phyloP scores from a whole-genome alignment of 495 filamentous ascomycete species.

The Hypoxylon fuscum region DNA sequence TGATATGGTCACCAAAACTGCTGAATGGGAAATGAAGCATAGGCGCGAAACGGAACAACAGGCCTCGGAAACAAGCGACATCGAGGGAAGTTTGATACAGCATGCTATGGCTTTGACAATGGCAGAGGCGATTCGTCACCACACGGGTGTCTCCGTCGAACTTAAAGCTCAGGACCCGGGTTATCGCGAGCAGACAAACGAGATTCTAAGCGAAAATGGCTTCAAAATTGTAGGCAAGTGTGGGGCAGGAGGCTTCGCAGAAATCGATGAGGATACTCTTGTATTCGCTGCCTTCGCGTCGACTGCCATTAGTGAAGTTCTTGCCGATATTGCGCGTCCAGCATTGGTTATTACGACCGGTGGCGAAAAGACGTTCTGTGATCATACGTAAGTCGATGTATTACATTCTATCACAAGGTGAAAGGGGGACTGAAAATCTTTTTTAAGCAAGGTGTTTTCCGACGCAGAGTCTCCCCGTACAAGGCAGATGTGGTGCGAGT shows the following conservation, averaged over 20 bases:
- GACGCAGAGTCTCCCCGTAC: slow-evolving; percentile 53
- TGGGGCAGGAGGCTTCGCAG: slow-evolving; percentile 52
- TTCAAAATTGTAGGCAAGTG: slow-evolving; percentile 50
- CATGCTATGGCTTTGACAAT: slow-evolving; percentile 21
- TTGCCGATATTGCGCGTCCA: slow-evolving; percentile 52
- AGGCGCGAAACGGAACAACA: slow-evolving; percentile 43
- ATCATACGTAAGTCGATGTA: slow-evolving; percentile 5
- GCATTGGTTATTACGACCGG: slow-evolving; percentile 41
- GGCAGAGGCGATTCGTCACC: slow-evolving; percentile 31
- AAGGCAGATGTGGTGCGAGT: slow-evolving; percentile 49
- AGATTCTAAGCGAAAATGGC: slow-evolving; percentile 45
- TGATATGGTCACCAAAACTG: slow-evolving; percentile 46
- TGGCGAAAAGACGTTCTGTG: neutral
- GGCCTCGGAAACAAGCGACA: slow-evolving; percentile 40
- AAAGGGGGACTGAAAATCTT: too few species aligned
- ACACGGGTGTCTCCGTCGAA: slow-evolving; percentile 20
- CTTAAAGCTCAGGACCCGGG: slow-evolving; percentile 48
- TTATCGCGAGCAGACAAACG: slow-evolving; percentile 45
- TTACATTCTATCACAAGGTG: neutral
- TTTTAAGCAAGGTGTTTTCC: slow-evolving; percentile 44
- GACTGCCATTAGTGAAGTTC: slow-evolving; percentile 44
- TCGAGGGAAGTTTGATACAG: neutral
- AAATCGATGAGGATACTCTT: slow-evolving; percentile 50
- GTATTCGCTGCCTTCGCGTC: slow-evolving; percentile 48
- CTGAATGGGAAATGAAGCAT: slow-evolving; percentile 45